A percentile compares a stretch with the other conserved stretches of the same genome.
Evolutionary conservation across 148 eudicot species (phyloP).

Genomic region (Rhododendron simsii): DNA sequence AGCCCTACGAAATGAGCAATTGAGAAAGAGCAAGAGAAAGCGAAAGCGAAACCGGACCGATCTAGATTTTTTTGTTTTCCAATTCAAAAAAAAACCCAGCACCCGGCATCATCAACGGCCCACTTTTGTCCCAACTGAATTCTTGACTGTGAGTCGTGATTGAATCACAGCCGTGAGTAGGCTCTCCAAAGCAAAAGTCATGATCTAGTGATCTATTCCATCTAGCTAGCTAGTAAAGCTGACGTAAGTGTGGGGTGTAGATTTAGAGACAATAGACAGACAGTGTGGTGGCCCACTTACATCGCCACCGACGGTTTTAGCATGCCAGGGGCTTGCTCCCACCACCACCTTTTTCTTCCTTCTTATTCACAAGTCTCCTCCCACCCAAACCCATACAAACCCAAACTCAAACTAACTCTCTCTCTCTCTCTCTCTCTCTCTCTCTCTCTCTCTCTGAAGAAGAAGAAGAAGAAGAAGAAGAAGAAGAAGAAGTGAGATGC

Average conservation of each 20-base stretch:
- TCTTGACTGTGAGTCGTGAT: background rate
- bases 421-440: constrained; percentile 13
- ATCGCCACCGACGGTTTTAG: constrained; percentile 21
- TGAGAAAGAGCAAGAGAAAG: background rate
- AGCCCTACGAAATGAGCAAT: background rate
- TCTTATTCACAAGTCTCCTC: constrained; percentile 57
- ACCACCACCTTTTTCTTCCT: constrained; percentile 67
- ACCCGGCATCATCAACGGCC: background rate
- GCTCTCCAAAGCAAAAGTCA: background rate
- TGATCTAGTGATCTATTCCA: background rate
- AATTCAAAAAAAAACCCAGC: background rate
- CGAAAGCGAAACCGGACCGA: background rate
- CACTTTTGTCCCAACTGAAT: background rate
- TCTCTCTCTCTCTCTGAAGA: background rate
- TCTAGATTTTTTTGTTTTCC: background rate
- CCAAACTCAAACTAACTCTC: constrained; percentile 10
- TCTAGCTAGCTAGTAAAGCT: background rate
- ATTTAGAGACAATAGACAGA: background rate
- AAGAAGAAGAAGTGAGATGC: background rate
- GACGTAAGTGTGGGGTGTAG: background rate
- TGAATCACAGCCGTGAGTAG: background rate
- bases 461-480: no score
- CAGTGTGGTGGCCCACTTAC: constrained; percentile 7
- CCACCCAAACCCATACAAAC: constrained; percentile 10
- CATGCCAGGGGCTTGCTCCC: background rate